phyloP scores from a whole-genome alignment of 2,329 filamentous ascomycete species.

The Curvularia spicifera region DNA sequence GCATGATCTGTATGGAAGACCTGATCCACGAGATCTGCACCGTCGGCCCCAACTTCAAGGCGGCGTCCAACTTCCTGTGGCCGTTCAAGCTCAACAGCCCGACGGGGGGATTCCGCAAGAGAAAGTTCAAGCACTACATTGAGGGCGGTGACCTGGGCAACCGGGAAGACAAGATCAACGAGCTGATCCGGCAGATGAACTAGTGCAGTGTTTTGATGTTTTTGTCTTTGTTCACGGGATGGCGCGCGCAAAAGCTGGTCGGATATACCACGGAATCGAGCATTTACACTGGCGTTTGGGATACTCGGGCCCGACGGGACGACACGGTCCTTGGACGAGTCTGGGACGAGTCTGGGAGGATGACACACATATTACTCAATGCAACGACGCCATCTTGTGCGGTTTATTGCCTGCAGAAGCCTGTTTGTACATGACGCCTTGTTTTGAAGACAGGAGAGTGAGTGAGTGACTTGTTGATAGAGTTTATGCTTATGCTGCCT shows the following conservation, averaged over 20 bases:
- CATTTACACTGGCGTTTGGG: slow-evolving; percentile 34
- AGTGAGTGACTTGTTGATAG: neutral
- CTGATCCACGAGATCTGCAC: slow-evolving; percentile 97
- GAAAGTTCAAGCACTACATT: slow-evolving; percentile 99
- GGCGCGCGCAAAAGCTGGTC: slow-evolving; percentile 21
- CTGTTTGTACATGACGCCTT: neutral
- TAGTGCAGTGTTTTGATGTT: slow-evolving; percentile 57
- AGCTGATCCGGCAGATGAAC: slow-evolving; percentile 97
- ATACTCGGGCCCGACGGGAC: slow-evolving; percentile 13
- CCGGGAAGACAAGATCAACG: slow-evolving; percentile 98
- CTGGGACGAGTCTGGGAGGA: slow-evolving; percentile 27
- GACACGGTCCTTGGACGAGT: slow-evolving; percentile 22
- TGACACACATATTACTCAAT: slow-evolving; percentile 19
- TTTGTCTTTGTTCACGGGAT: slow-evolving; percentile 14
- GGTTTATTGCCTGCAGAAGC: neutral
- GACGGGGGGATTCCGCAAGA: slow-evolving; percentile 90
- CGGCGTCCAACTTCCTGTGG: slow-evolving; percentile 99
- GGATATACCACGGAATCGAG: slow-evolving; percentile 30
- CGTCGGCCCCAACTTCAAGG: slow-evolving; percentile 97
- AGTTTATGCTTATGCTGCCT: neutral
- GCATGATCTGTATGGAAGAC: slow-evolving; percentile 98
- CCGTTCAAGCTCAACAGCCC: slow-evolving; percentile 99
- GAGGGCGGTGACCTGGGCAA: slow-evolving; percentile 99
- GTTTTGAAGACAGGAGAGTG: neutral
- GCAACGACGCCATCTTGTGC: slow-evolving; percentile 6